Base-by-base conservation (phyloP, 129 eudicot genomes). In the Flaveria sonorensis region DNA sequence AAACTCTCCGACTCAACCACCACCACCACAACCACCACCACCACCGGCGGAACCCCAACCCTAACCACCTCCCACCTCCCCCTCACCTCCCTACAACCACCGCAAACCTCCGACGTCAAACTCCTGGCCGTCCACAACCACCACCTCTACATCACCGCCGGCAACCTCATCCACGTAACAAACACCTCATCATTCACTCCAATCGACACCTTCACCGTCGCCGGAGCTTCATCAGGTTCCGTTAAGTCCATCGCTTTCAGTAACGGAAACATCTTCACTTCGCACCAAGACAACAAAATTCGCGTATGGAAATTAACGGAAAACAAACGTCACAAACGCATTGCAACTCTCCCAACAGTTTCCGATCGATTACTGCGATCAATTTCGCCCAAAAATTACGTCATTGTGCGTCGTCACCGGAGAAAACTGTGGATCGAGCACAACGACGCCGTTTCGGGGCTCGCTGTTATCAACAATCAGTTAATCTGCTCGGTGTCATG, bases 401-500 rank as follows among this genome's bases (percentile, higher is more conserved):
- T 88, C 26, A 73, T 57, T 16, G 89, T 93, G 14, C 72, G 98
- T 21, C 88, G 96, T 2, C 98, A 93, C 55, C 82, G 59, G 64
- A 87, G 77, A 62, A 83, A 79, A 7, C 83, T 93, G 0, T 93
- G 96, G 98, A 85, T 90, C 57, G 83, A 93, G 73, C 98, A 93
- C 74, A 72, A 93, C 83, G 98, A 93, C 81, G 96, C 89, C 75
- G 95, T 93, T 26, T 90, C 98, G 0, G 88, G 90, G 4, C 82
- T 92, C 10, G 90, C 90, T 0, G 28, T 77, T 51, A 72, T 74
- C 6, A 11, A n/a, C 8, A 78, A 43, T 36, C 70, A 77, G 18
- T 26, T 68, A 19, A 74, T 93, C 30, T 82, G 83, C 60, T 93
- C 98, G 0, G 87, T 88, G 12, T 93, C 98, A 0, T 93, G 98